Base-by-base conservation (phyloP, 768 basidiomycete genomes). In the Pleurotus tuber-regium region DNA sequence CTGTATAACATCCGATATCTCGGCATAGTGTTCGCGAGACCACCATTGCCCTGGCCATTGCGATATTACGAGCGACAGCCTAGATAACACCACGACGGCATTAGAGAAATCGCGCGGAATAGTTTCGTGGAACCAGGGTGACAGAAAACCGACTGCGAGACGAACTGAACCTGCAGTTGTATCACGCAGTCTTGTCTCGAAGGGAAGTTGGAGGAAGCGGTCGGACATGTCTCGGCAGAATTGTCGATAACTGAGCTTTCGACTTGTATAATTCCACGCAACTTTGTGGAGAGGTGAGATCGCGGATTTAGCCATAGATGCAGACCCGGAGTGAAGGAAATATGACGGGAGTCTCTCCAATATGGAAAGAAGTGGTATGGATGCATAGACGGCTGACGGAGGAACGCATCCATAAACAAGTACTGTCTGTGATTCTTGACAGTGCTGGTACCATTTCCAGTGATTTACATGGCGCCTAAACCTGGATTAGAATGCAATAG, bases 371-470 rank as follows among this genome's bases (percentile, higher is more conserved):
- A 91, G 77, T 1, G 88, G 86, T 19, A 91, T 70, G 12, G 89
- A 89, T 14, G 85, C 71, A 16, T 87, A 71, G 51, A 91, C 79
- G 7, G 87, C 86, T 18, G 73, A 70, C 18, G 75, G 70, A 28
- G 89, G 86, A 53, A 91, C 79, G 58, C 76, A 79, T 25, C 84
- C 85, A 60, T 85, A 74, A 31, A 89, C 76, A 51, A 90, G 82
- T 28, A 88, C 87, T 53, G 82, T 79, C 61, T 90, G 89, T 8
- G 89, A 83, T 61, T 90, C 88, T 53, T 83, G 71, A 8, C 86
- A 84, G 60, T 82, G 86, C 52, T 80, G 80, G 54, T 84, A 80
- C 88, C 87, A 90, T 65, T 83, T 86, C 83, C 82, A 84, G 63
- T 87, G 80, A 55, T 85, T 78, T 24, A 69, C 63, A 56, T 80